A percentile compares a stretch with the other conserved stretches of the same genome.
phyloP scores from a whole-genome alignment of 352 stramenopile genomes.

The Phytopythium montanum region DNA sequence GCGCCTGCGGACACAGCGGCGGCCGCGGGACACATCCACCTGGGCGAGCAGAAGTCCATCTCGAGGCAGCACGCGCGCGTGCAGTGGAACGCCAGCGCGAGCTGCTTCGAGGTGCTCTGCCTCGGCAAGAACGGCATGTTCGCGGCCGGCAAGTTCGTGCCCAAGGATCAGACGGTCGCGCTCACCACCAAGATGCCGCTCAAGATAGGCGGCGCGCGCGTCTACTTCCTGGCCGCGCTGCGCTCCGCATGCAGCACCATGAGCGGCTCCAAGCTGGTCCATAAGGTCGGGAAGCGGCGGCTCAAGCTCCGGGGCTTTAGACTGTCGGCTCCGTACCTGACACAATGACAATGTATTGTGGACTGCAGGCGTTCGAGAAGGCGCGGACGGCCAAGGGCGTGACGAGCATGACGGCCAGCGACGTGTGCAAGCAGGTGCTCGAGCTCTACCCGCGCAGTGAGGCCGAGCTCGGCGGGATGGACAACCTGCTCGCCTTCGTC shows the following conservation, averaged over 20 bases:
- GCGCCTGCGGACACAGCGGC: slow-evolving; percentile 13
- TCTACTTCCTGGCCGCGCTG: slow-evolving; percentile 77
- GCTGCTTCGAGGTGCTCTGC: slow-evolving; percentile 73
- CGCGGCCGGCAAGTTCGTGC: slow-evolving; percentile 56
- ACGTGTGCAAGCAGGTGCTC: slow-evolving; percentile 70
- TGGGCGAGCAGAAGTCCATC: slow-evolving; percentile 84
- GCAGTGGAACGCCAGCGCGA: slow-evolving; percentile 70
- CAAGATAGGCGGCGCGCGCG: slow-evolving; percentile 67
- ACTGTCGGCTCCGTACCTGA: background rate
- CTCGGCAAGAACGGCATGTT: slow-evolving; percentile 85
- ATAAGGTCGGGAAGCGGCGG: slow-evolving; percentile 30
- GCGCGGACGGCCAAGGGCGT: slow-evolving; percentile 55
- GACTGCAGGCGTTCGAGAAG: slow-evolving; percentile 69
- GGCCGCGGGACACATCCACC: slow-evolving; percentile 42
- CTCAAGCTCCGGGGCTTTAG: too few species aligned
- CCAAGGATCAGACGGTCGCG: slow-evolving; percentile 70
- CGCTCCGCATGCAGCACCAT: slow-evolving; percentile 76
- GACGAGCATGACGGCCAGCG: slow-evolving; percentile 47
- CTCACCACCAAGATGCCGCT: slow-evolving; percentile 68
- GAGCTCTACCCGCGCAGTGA: slow-evolving; percentile 74
- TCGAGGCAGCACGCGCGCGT: slow-evolving; percentile 74
- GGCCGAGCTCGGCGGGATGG: slow-evolving; percentile 64
- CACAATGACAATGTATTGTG: background rate
- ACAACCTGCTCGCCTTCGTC: slow-evolving; percentile 65
- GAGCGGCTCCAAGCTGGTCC: slow-evolving; percentile 80